Percentiles rank a stretch among this genome's conserved stretches.
These are phyloP conservation scores for Cavenderia fasciculata DNA, from an alignment of 78 protist genomes.

Conservation along the genomic window DNA sequence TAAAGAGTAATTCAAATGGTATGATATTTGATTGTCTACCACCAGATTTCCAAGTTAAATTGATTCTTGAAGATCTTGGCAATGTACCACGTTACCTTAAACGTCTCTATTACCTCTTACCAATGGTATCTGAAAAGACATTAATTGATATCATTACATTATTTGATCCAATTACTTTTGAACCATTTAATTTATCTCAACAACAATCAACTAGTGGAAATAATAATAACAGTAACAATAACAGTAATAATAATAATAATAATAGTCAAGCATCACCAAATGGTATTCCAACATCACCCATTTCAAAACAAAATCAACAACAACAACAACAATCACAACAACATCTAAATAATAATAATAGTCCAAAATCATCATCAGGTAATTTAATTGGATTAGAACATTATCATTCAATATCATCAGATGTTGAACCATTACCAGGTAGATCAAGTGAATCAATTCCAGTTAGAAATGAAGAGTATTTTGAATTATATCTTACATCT, in stretches of 20 bases:
- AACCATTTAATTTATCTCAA: slow-evolving; percentile 6
- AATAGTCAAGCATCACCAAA: not conserved
- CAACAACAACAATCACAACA: not conserved
- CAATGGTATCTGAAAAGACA: slow-evolving; percentile 11
- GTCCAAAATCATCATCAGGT: too few species aligned
- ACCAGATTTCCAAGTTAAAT: slow-evolving; percentile 54
- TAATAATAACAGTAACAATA: not conserved
- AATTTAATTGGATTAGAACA: not conserved
- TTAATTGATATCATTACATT: slow-evolving; percentile 18
- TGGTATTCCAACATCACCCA: not conserved
- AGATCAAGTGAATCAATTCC: slow-evolving; percentile 39
- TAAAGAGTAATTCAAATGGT: slow-evolving; percentile 63
- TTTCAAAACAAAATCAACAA: not conserved
- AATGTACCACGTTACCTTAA: slow-evolving; percentile 22
- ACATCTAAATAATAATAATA: too few species aligned
- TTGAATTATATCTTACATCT: slow-evolving; percentile 42
- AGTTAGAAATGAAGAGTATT: slow-evolving; percentile 68
- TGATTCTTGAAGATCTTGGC: slow-evolving; percentile 41
- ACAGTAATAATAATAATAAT: not conserved
- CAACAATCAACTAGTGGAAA: not conserved
- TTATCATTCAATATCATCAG: not conserved
- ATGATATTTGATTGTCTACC: slow-evolving; percentile 75
- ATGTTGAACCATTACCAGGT: slow-evolving; percentile 21
- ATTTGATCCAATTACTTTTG: slow-evolving; percentile 49
- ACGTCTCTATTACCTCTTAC: slow-evolving; percentile 31